Evolutionary conservation across 805 yeast species (phyloP), one percentile per base, ranked within the genome.

Genomic region (Teunomyces aglyptinius): DNA sequence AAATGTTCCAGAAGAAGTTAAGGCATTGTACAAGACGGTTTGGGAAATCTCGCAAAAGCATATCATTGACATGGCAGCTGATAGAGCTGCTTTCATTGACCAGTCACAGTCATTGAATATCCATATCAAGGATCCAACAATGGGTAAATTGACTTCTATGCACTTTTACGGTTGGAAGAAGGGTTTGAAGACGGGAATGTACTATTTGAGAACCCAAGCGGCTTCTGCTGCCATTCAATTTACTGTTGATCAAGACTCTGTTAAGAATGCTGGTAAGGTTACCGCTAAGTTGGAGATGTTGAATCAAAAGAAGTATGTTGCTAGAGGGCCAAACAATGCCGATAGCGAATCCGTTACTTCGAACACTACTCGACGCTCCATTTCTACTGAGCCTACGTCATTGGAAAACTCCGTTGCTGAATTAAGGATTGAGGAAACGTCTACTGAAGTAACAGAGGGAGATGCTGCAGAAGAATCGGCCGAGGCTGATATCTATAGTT

Each of bases 131-230:
- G 84, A 83, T 50, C 97, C 97, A 49, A 90, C 98, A 2, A 87
- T 89, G 92, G 96, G 96, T 59, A 94, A 94, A 68, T 78, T 94
- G 63, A 94, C 98, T 5, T 83, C 94, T 54, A 94, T 94, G 97
- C 99, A 94, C 68, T 94, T 94, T 77, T 92, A 94, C 64, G 98
- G 97, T 41, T 94, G 99, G 99, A 87, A 88, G 76, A 89, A 87
- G 75, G 99, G 99, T 50, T 80, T 94, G 65, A 94, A 94, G 79
- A 94, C 99, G 4, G 99, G 99, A 61, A 92, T 94, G 95, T 94
- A 94, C 77, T 94, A 94, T 71, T 76, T 94, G 67, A 85, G 51
- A 44, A 92, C 98, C 8, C 96, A 89, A 77, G 97, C 98, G 50
- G 99, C 99, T 16, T 81, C 96, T 36, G 87, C 96, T 43, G 97